A percentile compares a stretch with the other conserved stretches of the same genome.
Conservation (phyloP, 495 filamentous ascomycete species). For the Xylaria palmicola region DNA sequence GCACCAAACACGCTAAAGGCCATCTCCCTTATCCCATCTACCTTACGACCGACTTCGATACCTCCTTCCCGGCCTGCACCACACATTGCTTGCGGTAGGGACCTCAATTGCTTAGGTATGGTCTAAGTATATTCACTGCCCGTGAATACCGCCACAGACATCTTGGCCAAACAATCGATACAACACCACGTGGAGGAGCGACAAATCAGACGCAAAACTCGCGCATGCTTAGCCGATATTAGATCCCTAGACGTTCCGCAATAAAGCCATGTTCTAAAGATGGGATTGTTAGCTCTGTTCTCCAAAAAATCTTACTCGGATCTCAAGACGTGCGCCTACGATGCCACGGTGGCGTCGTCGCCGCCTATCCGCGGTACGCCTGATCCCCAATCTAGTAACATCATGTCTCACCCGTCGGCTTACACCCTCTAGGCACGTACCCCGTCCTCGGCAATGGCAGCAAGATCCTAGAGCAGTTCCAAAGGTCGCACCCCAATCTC, state of each 20-base stretch:
- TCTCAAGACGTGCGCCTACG: constrained; percentile 33
- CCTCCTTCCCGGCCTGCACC: not conserved
- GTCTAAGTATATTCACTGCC: not conserved
- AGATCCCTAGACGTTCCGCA: not conserved
- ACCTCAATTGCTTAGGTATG: not conserved
- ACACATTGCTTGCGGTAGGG: not conserved
- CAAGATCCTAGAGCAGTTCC: constrained; percentile 27
- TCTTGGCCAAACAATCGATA: not conserved
- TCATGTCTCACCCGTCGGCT: constrained; percentile 21
- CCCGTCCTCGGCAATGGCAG: constrained; percentile 32
- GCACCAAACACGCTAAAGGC: not conserved
- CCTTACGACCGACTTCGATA: not conserved
- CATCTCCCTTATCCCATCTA: not conserved
- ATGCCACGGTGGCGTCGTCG: constrained; percentile 26
- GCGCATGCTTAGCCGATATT: not conserved
- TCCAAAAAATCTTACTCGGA: constrained; percentile 27
- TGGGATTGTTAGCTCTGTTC: constrained; percentile 46
- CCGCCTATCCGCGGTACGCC: constrained; percentile 37
- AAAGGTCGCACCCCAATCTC: constrained; percentile 29
- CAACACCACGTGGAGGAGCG: not conserved
- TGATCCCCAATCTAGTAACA: constrained; percentile 24
- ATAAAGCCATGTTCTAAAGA: constrained; percentile 21
- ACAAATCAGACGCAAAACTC: not conserved
- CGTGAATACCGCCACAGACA: not conserved
- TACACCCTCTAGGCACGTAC: constrained; percentile 30